Evolutionary conservation across 1,139 yeast genomes (phyloP).

Genomic region (Saccharomycopsis hybrid): DNA sequence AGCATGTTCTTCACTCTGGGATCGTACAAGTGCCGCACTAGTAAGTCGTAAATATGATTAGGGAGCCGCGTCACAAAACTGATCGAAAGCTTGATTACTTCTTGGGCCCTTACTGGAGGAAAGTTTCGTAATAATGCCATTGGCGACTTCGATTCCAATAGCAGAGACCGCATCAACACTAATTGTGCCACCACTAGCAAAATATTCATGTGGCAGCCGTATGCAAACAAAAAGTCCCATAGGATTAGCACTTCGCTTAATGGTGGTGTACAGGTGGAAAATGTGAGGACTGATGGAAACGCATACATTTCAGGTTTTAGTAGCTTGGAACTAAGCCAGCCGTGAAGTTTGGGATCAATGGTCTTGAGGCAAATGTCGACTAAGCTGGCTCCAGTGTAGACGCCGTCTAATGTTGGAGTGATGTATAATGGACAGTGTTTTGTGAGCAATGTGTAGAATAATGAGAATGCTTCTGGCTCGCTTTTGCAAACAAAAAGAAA

Average conservation of each 20-base stretch:
- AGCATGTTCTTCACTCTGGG: slow-evolving; percentile 6
- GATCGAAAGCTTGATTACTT: slow-evolving; percentile 69
- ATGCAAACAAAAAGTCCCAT: slow-evolving; percentile 91
- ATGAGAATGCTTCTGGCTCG: slow-evolving; percentile 80
- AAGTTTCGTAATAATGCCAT: slow-evolving; percentile 69
- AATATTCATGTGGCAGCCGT: slow-evolving; percentile 85
- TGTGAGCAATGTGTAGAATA: slow-evolving; percentile 54
- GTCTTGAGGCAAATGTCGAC: slow-evolving; percentile 66
- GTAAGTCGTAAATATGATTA: slow-evolving; percentile 54
- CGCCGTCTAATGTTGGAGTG: slow-evolving; percentile 74
- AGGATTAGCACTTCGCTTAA: slow-evolving; percentile 64
- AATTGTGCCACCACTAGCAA: slow-evolving; percentile 81
- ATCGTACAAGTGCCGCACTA: slow-evolving; percentile 70
- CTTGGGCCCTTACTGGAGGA: slow-evolving; percentile 67
- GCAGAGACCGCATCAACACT: slow-evolving; percentile 55
- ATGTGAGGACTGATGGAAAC: slow-evolving; percentile 78
- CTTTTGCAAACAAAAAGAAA: slow-evolving; percentile 68
- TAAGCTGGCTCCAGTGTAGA: slow-evolving; percentile 64
- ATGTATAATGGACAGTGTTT: slow-evolving; percentile 72
- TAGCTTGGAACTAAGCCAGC: slow-evolving; percentile 52
- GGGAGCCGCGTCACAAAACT: slow-evolving; percentile 80
- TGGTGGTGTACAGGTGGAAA: slow-evolving; percentile 90
- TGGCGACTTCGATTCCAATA: slow-evolving; percentile 54
- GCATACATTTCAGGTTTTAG: slow-evolving; percentile 81
- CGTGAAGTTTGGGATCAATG: slow-evolving; percentile 68